Conservation (phyloP, 257 asterid species). For the Buddleja alternifolia region DNA sequence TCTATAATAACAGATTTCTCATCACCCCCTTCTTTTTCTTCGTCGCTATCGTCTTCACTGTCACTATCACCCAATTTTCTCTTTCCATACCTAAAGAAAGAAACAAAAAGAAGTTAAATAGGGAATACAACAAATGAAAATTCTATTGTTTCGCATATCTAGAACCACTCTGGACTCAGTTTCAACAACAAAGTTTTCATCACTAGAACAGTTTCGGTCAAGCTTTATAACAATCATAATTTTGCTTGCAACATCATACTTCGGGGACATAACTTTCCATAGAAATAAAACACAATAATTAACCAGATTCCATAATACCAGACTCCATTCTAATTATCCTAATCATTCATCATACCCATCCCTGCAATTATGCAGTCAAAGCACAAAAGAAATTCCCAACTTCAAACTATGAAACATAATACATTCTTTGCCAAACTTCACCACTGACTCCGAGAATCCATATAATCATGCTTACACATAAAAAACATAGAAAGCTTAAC, state of each 20-base stretch:
- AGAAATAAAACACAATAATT: background rate
- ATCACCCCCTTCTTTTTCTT: conserved; percentile 49
- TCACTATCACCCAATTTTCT: conserved; percentile 67
- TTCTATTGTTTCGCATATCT: conserved; percentile 1
- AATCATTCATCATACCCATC: background rate
- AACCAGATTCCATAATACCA: background rate
- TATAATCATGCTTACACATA: too few species aligned
- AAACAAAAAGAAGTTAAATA: conserved; percentile 5
- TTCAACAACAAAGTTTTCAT: conserved; percentile 1
- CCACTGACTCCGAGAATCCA: too few species aligned
- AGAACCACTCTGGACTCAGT: background rate
- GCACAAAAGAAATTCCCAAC: background rate
- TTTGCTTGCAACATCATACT: background rate
- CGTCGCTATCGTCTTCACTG: conserved; percentile 60
- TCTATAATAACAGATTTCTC: conserved; percentile 63
- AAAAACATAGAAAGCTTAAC: too few species aligned
- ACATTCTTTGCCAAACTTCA: too few species aligned
- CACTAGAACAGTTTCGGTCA: background rate
- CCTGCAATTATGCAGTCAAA: background rate
- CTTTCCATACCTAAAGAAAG: conserved; percentile 71
- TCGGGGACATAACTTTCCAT: background rate
- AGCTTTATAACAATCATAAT: background rate
- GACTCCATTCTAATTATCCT: background rate
- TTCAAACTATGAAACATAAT: background rate
- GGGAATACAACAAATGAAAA: background rate